A percentile compares a stretch with the other conserved stretches of the same genome.
These are phyloP conservation scores for Boletus rufocinnamomeus DNA, from an alignment of 768 basidiomycete genomes.

Conservation along the genomic window DNA sequence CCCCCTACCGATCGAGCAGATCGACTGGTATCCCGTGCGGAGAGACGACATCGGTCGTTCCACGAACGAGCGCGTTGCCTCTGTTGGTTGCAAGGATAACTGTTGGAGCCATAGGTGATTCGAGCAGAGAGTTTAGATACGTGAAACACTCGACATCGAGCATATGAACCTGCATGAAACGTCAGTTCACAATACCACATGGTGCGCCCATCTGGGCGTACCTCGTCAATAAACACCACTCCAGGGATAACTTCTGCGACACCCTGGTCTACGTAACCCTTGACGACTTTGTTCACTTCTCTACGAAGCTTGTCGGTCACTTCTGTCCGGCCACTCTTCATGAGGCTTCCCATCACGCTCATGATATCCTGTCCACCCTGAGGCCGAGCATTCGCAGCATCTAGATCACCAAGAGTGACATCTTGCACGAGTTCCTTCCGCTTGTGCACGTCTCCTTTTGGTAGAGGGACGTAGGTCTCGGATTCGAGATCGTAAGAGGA, in stretches of 20 bases:
- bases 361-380: slow-evolving; percentile 98
- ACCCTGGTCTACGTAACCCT: slow-evolving; percentile 96
- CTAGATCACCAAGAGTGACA: slow-evolving; percentile 91
- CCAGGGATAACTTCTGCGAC: slow-evolving; percentile 98
- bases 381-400: slow-evolving; percentile 94
- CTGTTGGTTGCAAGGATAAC: slow-evolving; percentile 97
- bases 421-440: slow-evolving; percentile 95
- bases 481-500: slow-evolving; percentile 97
- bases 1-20: slow-evolving; percentile 79
- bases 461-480: slow-evolving; percentile 96
- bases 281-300: slow-evolving; percentile 97
- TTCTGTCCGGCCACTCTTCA: slow-evolving; percentile 92
- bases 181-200: slow-evolving; percentile 6
- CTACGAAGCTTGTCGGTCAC: slow-evolving; percentile 94
- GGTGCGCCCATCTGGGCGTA: slow-evolving; percentile 37
- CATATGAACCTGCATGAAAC: slow-evolving; percentile 84
- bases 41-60: slow-evolving; percentile 87
- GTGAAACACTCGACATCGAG: slow-evolving; percentile 99
- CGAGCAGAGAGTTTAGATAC: slow-evolving; percentile 92
- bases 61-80: slow-evolving; percentile 88
- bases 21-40: slow-evolving; percentile 96
- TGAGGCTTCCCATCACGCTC: slow-evolving; percentile 93
- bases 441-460: slow-evolving; percentile 96
- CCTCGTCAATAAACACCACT: slow-evolving; percentile 98
- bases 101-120: slow-evolving; percentile 96